Evolutionary conservation across 1,284 basidiomycete genomes (phyloP).

Genomic region (Peniophora sp.): DNA sequence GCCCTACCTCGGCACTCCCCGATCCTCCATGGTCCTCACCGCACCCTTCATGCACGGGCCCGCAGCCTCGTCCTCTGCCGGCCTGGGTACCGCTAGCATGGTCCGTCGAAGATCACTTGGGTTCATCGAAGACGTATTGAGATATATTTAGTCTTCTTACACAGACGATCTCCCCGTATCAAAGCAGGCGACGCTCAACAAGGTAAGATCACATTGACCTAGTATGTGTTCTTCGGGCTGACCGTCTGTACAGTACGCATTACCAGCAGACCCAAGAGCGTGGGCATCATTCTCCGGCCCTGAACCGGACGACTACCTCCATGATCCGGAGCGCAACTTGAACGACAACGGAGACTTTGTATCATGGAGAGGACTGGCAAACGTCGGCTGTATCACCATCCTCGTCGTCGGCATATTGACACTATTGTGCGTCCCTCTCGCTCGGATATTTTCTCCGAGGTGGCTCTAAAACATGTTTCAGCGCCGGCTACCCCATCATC

Average conservation of each 20-base stretch:
- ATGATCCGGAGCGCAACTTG: background rate
- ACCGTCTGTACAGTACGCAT: background rate
- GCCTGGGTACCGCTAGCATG: too few species aligned
- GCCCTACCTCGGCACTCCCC: too few species aligned
- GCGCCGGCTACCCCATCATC: conserved; percentile 43
- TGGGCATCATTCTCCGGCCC: background rate
- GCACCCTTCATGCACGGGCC: too few species aligned
- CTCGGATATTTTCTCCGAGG: background rate
- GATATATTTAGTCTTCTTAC: too few species aligned
- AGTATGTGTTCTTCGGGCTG: too few species aligned
- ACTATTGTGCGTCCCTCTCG: conserved; percentile 54
- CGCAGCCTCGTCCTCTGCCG: too few species aligned
- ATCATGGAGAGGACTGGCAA: conserved; percentile 64
- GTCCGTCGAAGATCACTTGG: too few species aligned
- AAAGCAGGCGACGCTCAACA: too few species aligned
- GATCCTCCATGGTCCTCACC: too few species aligned
- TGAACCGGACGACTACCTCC: background rate
- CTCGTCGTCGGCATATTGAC: conserved; percentile 53
- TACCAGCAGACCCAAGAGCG: background rate
- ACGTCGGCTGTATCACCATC: conserved; percentile 70
- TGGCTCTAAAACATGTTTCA: conserved; percentile 5
- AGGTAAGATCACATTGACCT: too few species aligned
- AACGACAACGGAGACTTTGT: conserved; percentile 59
- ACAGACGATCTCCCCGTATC: too few species aligned
- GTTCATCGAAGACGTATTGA: too few species aligned